Evolutionary conservation across 1,284 basidiomycete genomes (phyloP).

Genomic region (Fomes fomentarius): DNA sequence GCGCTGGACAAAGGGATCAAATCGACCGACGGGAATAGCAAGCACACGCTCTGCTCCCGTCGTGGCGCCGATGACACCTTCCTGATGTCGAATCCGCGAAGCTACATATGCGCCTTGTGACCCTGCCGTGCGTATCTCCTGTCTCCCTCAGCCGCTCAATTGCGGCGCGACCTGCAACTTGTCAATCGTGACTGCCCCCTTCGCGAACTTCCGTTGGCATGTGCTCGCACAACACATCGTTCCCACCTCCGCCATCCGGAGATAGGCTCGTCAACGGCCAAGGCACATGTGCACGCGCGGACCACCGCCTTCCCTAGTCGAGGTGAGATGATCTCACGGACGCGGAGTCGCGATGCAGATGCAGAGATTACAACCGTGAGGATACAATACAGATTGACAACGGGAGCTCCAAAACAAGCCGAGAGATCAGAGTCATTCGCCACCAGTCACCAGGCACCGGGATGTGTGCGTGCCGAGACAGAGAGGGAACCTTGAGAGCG

Average conservation of each 20-base stretch:
- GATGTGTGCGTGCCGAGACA: not conserved
- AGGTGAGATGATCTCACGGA: too few species aligned
- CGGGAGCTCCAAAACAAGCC: not conserved
- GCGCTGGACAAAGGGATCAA: too few species aligned
- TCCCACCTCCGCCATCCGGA: too few species aligned
- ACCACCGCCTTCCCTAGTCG: too few species aligned
- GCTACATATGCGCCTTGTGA: not conserved
- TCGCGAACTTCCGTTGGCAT: too few species aligned
- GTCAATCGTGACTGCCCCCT: not conserved
- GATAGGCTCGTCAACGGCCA: too few species aligned
- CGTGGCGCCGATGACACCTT: not conserved
- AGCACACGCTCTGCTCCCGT: not conserved
- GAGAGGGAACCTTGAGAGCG: not conserved
- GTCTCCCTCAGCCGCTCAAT: not conserved
- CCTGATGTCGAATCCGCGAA: not conserved
- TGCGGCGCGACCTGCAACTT: not conserved
- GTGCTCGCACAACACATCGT: too few species aligned
- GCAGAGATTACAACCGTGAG: constrained; percentile 1
- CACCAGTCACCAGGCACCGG: not conserved
- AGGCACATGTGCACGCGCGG: too few species aligned
- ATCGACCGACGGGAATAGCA: constrained; percentile 3
- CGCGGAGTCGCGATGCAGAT: not conserved
- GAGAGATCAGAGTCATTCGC: not conserved
- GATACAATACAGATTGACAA: not conserved
- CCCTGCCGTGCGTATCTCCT: not conserved